A percentile compares a stretch with the other conserved stretches of the same genome.
phyloP scores from a whole-genome alignment of 345 rosid genomes.

The Viola odorata region DNA sequence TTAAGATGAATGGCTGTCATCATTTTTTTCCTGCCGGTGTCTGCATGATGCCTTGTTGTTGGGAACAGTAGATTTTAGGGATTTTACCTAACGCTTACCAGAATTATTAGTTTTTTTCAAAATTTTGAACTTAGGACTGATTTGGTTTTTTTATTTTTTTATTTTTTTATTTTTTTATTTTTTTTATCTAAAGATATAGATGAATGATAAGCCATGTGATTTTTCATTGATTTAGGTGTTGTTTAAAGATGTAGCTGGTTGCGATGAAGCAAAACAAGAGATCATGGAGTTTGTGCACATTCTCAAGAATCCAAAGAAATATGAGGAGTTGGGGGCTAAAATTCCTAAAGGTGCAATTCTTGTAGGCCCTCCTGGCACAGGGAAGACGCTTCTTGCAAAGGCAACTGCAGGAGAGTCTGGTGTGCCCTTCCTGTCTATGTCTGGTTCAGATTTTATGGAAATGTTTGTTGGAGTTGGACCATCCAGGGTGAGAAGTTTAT shows the following conservation, averaged over 20 bases:
- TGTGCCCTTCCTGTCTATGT: slow-evolving; percentile 86
- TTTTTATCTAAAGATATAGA: background rate
- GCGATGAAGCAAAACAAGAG: slow-evolving; percentile 98
- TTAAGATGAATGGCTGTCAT: background rate
- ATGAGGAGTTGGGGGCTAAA: slow-evolving; percentile 91
- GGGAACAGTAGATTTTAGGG: background rate
- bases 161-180: too few species aligned
- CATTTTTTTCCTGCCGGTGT: background rate
- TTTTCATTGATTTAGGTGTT: slow-evolving; percentile 40
- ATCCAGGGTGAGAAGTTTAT: slow-evolving; percentile 88
- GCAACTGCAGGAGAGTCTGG: slow-evolving; percentile 96
- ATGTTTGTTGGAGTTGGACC: slow-evolving; percentile 99
- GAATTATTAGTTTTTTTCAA: too few species aligned
- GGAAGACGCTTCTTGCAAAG: slow-evolving; percentile 96
- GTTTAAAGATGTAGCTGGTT: slow-evolving; percentile 96
- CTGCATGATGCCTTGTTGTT: background rate
- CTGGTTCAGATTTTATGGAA: slow-evolving; percentile 98
- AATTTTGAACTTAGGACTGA: too few species aligned
- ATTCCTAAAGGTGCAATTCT: slow-evolving; percentile 93
- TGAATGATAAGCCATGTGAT: background rate
- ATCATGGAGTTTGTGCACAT: slow-evolving; percentile 97
- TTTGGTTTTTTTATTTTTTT: too few species aligned
- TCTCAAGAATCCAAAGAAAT: slow-evolving; percentile 86
- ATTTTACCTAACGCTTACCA: too few species aligned
- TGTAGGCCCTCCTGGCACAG: slow-evolving; percentile 97